A percentile compares a stretch with the other conserved stretches of the same genome.
Evolutionary conservation across 2,329 filamentous ascomycete genomes (phyloP).

Genomic region (Neofusicoccum parvum): DNA sequence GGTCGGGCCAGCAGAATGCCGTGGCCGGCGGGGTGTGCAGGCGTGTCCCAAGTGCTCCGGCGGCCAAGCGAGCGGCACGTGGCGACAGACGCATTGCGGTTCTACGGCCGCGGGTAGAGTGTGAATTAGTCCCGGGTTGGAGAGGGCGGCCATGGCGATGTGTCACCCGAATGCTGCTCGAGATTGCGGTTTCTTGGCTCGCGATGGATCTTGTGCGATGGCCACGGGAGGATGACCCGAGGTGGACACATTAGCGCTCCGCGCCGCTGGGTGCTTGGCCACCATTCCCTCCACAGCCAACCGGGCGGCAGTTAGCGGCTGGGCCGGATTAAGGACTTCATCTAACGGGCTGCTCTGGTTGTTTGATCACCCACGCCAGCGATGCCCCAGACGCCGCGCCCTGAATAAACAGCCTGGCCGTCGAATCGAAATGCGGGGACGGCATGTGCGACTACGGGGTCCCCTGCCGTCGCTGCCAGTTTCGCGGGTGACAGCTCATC

Average conservation of each 20-base stretch:
- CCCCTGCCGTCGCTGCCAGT: neutral
- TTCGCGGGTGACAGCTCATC: neutral
- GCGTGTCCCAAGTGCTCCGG: neutral
- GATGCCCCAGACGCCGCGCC: neutral
- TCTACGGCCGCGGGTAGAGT: neutral
- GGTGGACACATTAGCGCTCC: neutral
- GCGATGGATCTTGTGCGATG: neutral
- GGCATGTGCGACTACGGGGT: neutral
- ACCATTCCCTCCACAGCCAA: neutral
- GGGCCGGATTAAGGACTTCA: neutral
- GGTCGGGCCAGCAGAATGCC: too few relatives aligned
- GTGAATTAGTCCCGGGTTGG: neutral
- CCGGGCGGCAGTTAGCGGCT: neutral
- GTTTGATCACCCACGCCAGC: neutral
- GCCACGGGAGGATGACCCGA: neutral
- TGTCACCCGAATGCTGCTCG: conserved; percentile 1
- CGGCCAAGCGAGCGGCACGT: neutral
- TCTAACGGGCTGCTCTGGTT: neutral
- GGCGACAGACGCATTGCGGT: neutral
- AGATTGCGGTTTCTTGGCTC: conserved; percentile 3
- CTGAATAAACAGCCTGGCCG: neutral
- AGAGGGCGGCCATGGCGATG: neutral
- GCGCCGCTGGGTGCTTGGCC: neutral
- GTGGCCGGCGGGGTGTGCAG: neutral
- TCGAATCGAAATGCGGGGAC: neutral